Base-by-base conservation (phyloP, 2,329 filamentous ascomycete species). In the Akanthomyces dipterigenus region DNA sequence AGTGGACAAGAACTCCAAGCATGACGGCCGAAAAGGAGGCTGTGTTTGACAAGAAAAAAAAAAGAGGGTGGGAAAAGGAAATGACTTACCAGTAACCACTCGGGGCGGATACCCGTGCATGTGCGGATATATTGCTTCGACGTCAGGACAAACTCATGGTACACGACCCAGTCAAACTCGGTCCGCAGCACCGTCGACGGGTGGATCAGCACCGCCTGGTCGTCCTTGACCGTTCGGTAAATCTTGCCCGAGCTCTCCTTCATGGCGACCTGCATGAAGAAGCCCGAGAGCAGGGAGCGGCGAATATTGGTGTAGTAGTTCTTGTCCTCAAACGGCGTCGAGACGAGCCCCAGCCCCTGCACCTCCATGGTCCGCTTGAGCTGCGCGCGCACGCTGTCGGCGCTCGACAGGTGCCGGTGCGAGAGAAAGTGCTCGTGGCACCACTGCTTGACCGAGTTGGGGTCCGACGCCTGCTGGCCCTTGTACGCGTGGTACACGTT, bases 201-300 rank as follows among this genome's bases (percentile, higher is more conserved):
- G 76, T 99, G 95, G 63, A 99, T 83, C 68, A 97, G 82, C 50
- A 99, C 95, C 51, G 85, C 89, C 77, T 98, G 93, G 70, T 97
- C 90, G 71, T 99, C 96, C 80, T 98, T 99, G 73, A 99, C 88
- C 1, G 95, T 99, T 65, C 88, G 87, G 77, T 99, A 99, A 46
- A 90, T 85, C 81, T 98, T 98, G 71, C 90, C 90, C 34, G 85
- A 88, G 56, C 85, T 86, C 71, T 98, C 92, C 72, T 89, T 91
- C 86, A 96, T 97, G 63, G 95, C 96, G 24, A 98, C 91, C 74
- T 99, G 95, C 95, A 99, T 99, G 82, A 99, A 99, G 82, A 99
- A 99, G 38, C 96, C 95, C 1, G 93, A 85, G 14, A 97, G 88
- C 16, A 99, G 83, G 9, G 95, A 93, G 42, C 92, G 88, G 49